phyloP scores from a whole-genome alignment of 2,329 filamentous ascomycete species.

The Didymella pomorum region DNA sequence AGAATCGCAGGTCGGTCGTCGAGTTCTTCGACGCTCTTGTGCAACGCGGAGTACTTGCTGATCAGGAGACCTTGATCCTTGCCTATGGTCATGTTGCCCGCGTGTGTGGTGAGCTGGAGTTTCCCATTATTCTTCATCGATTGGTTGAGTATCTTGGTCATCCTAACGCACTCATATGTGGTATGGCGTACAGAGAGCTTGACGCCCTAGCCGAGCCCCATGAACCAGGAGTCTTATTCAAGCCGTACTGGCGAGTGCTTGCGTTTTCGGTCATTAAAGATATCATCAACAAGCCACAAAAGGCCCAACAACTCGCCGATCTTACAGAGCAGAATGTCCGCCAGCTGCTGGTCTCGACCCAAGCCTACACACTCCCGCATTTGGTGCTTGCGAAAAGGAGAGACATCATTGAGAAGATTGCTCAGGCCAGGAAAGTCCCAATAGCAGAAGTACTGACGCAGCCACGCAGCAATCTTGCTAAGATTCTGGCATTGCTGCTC shows the following conservation, averaged over 20 bases:
- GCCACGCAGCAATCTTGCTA: slow-evolving; percentile 63
- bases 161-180: slow-evolving; percentile 78
- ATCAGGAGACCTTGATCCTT: slow-evolving; percentile 85
- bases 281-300: slow-evolving; percentile 79
- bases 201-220: slow-evolving; percentile 74
- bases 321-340: slow-evolving; percentile 78
- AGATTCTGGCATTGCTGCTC: slow-evolving; percentile 66
- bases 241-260: slow-evolving; percentile 87
- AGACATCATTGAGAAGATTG: slow-evolving; percentile 82
- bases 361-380: slow-evolving; percentile 84
- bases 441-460: slow-evolving; percentile 69
- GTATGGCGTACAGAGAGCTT: slow-evolving; percentile 84
- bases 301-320: slow-evolving; percentile 80
- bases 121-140: slow-evolving; percentile 84
- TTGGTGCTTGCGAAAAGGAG: slow-evolving; percentile 79
- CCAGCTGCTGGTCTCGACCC: slow-evolving; percentile 77
- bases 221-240: slow-evolving; percentile 73
- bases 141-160: slow-evolving; percentile 89
- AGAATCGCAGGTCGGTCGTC: slow-evolving; percentile 75
- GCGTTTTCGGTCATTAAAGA: slow-evolving; percentile 85
- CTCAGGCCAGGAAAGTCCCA: slow-evolving; percentile 67
- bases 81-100: slow-evolving; percentile 85
- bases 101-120: slow-evolving; percentile 78
- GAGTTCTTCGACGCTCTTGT: slow-evolving; percentile 76
- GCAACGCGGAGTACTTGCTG: slow-evolving; percentile 69